Percentiles rank a stretch among this genome's conserved stretches.
Evolutionary conservation across 345 rosid genomes (phyloP).

Genomic region (Populus davidiana): DNA sequence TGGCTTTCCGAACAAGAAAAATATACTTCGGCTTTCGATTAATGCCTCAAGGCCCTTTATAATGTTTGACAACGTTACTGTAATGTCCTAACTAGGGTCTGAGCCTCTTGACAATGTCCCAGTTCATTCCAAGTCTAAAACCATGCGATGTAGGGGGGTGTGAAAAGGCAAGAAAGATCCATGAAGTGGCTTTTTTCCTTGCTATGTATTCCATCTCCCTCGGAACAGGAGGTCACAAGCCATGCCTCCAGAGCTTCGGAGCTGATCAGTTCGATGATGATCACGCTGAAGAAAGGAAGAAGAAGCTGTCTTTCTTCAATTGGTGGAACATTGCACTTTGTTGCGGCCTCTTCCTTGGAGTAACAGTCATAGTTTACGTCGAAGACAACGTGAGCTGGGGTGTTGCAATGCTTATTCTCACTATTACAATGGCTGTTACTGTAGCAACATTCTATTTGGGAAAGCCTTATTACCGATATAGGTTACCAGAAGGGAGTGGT

Average conservation of each 20-base stretch:
- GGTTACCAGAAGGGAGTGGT: constrained; percentile 35
- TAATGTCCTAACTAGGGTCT: constrained; percentile 28
- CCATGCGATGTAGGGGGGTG: constrained; percentile 24
- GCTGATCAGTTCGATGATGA: constrained; percentile 55
- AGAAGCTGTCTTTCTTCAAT: constrained; percentile 55
- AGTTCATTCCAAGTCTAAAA: constrained; percentile 32
- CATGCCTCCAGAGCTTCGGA: constrained; percentile 50
- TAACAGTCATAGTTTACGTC: constrained; percentile 37
- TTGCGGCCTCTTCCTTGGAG: constrained; percentile 41
- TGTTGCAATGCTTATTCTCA: constrained; percentile 30
- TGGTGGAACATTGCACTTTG: constrained; percentile 45
- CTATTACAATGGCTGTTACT: constrained; percentile 28
- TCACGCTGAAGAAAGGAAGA: constrained; percentile 38
- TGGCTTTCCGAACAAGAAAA: not conserved
- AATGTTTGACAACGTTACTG: not conserved
- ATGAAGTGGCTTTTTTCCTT: constrained; percentile 39
- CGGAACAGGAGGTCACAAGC: constrained; percentile 50
- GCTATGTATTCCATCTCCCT: constrained; percentile 45
- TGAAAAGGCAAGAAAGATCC: constrained; percentile 31
- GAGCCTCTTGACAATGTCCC: constrained; percentile 41
- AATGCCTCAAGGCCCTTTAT: no score
- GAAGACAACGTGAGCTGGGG: constrained; percentile 42
- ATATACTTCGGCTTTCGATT: no score
- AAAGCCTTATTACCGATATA: constrained; percentile 29
- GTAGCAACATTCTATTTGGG: constrained; percentile 24